Conservation (phyloP, 2,329 filamentous ascomycete genomes). For the Ilyonectria destructans region DNA sequence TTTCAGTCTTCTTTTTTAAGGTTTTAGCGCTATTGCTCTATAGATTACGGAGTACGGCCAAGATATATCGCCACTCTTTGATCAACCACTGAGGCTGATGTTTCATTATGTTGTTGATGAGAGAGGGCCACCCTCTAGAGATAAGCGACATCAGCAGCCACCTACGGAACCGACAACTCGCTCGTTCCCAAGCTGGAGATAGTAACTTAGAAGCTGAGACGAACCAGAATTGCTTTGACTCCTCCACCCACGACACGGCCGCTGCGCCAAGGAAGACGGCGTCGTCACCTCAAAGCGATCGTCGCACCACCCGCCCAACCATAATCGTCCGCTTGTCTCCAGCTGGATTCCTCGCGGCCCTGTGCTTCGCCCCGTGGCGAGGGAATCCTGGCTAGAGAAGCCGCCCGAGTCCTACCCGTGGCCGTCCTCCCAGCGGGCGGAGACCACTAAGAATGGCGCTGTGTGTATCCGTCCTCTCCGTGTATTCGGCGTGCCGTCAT, state of each 20-base stretch:
- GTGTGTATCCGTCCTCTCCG: not conserved
- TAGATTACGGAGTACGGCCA: no score
- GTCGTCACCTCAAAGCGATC: constrained; percentile 15
- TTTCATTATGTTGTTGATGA: no score
- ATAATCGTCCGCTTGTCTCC: not conserved
- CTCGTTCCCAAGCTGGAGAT: no score
- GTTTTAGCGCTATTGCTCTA: no score
- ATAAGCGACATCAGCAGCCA: no score
- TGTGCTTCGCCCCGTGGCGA: constrained; percentile 1
- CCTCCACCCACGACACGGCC: not conserved
- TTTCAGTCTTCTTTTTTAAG: no score
- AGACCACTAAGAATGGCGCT: not conserved
- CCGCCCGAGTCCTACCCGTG: not conserved
- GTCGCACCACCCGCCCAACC: constrained; percentile 23
- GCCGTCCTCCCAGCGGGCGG: not conserved
- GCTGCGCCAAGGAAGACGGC: constrained; percentile 13
- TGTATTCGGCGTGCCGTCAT: not conserved
- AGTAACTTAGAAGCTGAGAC: not conserved
- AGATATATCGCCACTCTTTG: no score
- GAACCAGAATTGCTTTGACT: not conserved
- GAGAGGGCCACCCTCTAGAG: no score
- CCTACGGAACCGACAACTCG: no score
- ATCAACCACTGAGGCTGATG: no score
- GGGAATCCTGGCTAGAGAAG: not conserved
- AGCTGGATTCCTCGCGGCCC: no score